Conservation (phyloP, 1,284 basidiomycete species). For the Pseudozyma sp. region DNA sequence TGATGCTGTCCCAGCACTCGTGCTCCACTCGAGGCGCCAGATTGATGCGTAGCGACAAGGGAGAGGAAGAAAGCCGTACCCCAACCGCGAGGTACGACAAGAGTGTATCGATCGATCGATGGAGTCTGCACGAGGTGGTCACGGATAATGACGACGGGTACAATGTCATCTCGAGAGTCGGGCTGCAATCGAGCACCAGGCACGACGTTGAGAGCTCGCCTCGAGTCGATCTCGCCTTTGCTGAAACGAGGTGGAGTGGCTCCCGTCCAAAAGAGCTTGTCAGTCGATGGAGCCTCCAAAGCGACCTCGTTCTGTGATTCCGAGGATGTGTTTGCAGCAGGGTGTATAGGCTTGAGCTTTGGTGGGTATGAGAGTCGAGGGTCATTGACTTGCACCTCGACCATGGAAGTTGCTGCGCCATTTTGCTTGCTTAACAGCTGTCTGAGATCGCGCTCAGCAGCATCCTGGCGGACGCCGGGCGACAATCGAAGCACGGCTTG, state of each 20-base stretch:
- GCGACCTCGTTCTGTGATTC: neutral
- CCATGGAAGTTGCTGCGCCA: neutral
- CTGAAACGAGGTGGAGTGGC: constrained; percentile 43
- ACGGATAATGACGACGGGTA: constrained; percentile 54
- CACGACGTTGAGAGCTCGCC: constrained; percentile 44
- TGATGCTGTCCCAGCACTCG: constrained; percentile 60
- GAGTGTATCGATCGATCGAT: constrained; percentile 45
- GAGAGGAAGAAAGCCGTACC: constrained; percentile 61
- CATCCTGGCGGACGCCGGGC: neutral
- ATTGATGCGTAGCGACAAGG: constrained; percentile 56
- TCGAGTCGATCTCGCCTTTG: constrained; percentile 62
- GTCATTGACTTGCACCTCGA: constrained; percentile 53
- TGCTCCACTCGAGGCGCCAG: constrained; percentile 42
- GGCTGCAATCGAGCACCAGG: constrained; percentile 47
- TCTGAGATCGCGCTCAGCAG: neutral
- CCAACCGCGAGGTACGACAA: constrained; percentile 66
- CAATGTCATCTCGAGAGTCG: constrained; percentile 51
- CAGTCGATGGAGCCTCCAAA: neutral
- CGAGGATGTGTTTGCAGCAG: neutral
- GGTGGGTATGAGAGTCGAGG: constrained; percentile 62
- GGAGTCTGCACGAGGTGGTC: constrained; percentile 23
- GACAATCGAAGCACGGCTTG: constrained; percentile 49
- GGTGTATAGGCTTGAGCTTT: constrained; percentile 22
- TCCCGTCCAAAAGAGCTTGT: constrained; percentile 37
- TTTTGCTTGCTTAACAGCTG: constrained; percentile 9